These are phyloP conservation scores for Histomonas meleagridis DNA, from an alignment of 208 protist genomes.

Conservation along the genomic window DNA sequence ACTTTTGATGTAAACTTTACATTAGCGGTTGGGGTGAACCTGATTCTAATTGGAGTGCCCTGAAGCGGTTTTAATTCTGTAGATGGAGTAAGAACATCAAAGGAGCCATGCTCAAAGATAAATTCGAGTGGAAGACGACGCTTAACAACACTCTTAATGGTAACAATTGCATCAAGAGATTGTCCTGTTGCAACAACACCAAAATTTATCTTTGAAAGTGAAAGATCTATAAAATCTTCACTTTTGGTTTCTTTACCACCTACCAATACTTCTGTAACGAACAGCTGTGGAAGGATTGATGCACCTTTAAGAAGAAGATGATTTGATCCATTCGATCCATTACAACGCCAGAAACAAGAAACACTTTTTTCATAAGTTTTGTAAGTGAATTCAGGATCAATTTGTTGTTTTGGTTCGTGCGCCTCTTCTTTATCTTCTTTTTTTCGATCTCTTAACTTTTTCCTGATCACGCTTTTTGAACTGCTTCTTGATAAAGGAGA, in stretches of 20 bases:
- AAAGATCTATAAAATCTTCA: neutral
- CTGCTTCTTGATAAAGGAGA: neutral
- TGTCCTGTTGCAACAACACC: neutral
- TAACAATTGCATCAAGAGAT: neutral
- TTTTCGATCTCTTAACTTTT: neutral
- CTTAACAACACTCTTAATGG: neutral
- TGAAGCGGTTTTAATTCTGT: neutral
- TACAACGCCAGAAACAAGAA: neutral
- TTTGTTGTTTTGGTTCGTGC: neutral
- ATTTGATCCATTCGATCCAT: neutral
- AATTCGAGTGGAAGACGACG: neutral
- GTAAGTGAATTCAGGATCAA: slow-evolving; percentile 9
- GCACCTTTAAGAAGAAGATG: neutral
- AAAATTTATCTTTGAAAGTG: neutral
- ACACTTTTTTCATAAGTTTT: neutral
- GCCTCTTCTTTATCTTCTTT: neutral
- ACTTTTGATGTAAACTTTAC: neutral
- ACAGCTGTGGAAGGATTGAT: neutral
- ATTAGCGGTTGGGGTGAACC: neutral
- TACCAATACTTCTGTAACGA: neutral
- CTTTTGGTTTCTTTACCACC: neutral
- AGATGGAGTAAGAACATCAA: neutral
- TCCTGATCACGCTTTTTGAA: neutral
- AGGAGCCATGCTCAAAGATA: neutral
- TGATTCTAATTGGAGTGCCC: neutral